Conservation (phyloP, 495 filamentous ascomycete species). For the Choiromyces venosus region DNA sequence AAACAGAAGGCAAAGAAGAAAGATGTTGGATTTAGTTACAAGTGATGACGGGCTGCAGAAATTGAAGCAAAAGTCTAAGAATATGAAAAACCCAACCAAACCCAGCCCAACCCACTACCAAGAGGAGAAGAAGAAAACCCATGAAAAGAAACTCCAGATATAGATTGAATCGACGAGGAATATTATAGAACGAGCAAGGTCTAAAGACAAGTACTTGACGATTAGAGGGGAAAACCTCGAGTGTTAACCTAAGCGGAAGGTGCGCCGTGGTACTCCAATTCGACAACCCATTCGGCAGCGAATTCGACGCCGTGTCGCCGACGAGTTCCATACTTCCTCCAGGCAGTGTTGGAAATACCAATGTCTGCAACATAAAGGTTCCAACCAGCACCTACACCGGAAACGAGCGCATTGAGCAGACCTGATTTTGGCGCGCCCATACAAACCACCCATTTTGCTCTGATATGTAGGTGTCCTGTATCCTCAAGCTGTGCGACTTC, state of each 20-base stretch:
- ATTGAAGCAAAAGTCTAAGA: neutral
- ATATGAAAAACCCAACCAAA: neutral
- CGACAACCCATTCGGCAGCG: constrained; percentile 74
- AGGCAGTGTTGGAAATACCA: constrained; percentile 71
- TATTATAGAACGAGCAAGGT: neutral
- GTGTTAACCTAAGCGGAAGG: neutral
- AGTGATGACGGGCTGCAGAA: neutral
- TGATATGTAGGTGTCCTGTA: constrained; percentile 64
- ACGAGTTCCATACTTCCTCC: constrained; percentile 78
- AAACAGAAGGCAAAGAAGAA: neutral
- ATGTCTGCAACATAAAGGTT: constrained; percentile 77
- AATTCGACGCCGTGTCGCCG: constrained; percentile 77
- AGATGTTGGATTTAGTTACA: neutral
- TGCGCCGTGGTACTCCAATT: constrained; percentile 50
- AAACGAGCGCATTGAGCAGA: constrained; percentile 62
- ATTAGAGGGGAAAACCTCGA: neutral
- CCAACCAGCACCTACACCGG: constrained; percentile 60
- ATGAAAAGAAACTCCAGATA: neutral
- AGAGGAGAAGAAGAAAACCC: neutral
- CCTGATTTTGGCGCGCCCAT: constrained; percentile 81
- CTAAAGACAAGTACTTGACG: neutral
- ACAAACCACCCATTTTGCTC: constrained; percentile 69
- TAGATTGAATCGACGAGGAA: neutral
- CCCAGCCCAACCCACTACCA: neutral
- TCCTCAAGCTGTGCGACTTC: constrained; percentile 54